A percentile compares a stretch with the other conserved stretches of the same genome.
Conservation (phyloP, 75 land plant species). For the Chamaecyparis obtusa region DNA sequence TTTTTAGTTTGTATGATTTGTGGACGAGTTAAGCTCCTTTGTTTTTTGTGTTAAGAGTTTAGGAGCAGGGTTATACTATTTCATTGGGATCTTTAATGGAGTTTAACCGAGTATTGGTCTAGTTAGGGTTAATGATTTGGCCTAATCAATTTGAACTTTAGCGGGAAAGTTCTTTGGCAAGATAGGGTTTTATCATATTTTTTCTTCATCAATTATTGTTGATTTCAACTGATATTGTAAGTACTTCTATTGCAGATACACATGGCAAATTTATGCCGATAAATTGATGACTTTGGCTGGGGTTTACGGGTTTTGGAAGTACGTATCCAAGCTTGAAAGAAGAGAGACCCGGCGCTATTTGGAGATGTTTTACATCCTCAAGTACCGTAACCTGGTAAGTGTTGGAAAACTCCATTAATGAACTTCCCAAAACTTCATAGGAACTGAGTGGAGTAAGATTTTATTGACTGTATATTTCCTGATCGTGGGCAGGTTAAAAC, state of each 20-base stretch:
- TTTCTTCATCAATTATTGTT: neutral
- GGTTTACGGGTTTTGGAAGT: slow-evolving; percentile 77
- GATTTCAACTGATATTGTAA: neutral
- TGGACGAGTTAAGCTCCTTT: neutral
- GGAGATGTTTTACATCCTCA: slow-evolving; percentile 71
- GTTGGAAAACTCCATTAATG: neutral
- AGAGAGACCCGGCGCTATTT: slow-evolving; percentile 61
- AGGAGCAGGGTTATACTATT: neutral
- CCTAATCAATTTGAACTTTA: neutral
- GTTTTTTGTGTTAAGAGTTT: neutral
- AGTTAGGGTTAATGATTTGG: neutral
- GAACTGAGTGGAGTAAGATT: neutral
- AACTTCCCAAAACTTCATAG: neutral
- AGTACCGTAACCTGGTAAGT: slow-evolving; percentile 55
- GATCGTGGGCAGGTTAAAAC: slow-evolving; percentile 2
- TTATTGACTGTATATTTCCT: neutral
- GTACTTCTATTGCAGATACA: slow-evolving; percentile 30
- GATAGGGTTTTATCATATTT: neutral
- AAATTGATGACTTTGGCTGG: slow-evolving; percentile 60
- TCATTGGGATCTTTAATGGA: neutral
- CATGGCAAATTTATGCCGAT: slow-evolving; percentile 68
- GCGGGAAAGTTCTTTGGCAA: neutral
- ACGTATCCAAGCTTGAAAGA: slow-evolving; percentile 63
- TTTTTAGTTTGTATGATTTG: neutral
- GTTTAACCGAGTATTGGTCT: neutral